A percentile compares a stretch with the other conserved stretches of the same genome.
Evolutionary conservation across 371 early-diverging fungal genomes (phyloP).

Genomic region (Lichtheimia ramosa): DNA sequence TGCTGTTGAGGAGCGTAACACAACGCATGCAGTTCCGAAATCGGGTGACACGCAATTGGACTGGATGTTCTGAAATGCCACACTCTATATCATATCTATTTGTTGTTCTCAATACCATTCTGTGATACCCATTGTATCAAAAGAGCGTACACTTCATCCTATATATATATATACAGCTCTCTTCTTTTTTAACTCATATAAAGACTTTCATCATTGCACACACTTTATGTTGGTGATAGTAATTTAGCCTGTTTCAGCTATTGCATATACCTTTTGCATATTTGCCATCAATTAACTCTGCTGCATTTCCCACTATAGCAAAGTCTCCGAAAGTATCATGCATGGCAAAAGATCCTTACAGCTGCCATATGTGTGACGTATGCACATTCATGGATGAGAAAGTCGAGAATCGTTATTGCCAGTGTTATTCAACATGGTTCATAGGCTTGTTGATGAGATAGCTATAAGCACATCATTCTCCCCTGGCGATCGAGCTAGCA

Average conservation of each 20-base stretch:
- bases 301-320: neutral
- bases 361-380: too few species aligned
- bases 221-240: neutral
- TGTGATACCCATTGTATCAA: too few species aligned
- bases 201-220: neutral
- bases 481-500: too few species aligned
- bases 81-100: neutral
- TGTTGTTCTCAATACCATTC: too few species aligned
- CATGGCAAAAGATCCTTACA: neutral
- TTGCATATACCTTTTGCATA: neutral
- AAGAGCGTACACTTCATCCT: too few species aligned
- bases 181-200: neutral
- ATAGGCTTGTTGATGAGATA: too few species aligned
- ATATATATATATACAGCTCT: neutral
- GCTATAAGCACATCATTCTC: too few species aligned
- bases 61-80: neutral
- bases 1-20: neutral
- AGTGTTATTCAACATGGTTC: too few species aligned
- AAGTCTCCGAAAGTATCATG: neutral
- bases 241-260: neutral
- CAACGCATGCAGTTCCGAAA: slow-evolving; percentile 8
- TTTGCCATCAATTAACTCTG: neutral
- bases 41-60: slow-evolving; percentile 7
- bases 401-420: too few species aligned
- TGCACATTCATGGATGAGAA: too few species aligned